These are phyloP conservation scores for Penicillium lividum DNA, from an alignment of 495 filamentous ascomycete species.

Conservation along the genomic window DNA sequence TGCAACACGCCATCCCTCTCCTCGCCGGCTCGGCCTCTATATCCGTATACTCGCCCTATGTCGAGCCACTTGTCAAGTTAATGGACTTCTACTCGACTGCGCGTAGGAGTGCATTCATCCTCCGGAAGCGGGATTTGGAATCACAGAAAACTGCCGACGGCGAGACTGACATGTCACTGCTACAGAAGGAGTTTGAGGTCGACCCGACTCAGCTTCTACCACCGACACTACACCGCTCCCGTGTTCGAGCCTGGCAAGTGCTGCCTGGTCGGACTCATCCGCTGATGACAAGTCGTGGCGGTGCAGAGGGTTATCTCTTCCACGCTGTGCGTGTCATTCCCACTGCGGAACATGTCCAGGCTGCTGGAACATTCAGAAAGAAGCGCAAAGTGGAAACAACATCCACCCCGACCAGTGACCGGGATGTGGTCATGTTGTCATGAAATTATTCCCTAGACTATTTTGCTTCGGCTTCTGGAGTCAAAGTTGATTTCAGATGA, in stretches of 20 bases:
- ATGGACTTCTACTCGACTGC: constrained; percentile 78
- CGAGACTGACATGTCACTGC: constrained; percentile 41
- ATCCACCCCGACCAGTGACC: constrained; percentile 29
- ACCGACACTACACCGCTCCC: constrained; percentile 74
- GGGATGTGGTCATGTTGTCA: constrained; percentile 36
- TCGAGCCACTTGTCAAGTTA: constrained; percentile 74
- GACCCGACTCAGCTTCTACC: constrained; percentile 82
- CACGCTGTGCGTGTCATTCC: constrained; percentile 80
- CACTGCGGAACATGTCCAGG: constrained; percentile 72
- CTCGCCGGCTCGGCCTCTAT: constrained; percentile 81
- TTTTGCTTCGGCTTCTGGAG: constrained; percentile 10
- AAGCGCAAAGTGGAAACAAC: constrained; percentile 38
- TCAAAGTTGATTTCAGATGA: constrained; percentile 8
- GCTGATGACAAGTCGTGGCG: constrained; percentile 83
- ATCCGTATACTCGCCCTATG: constrained; percentile 75
- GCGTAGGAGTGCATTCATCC: constrained; percentile 71
- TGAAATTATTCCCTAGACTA: constrained; percentile 16
- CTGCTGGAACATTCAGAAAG: constrained; percentile 70
- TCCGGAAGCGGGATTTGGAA: constrained; percentile 36
- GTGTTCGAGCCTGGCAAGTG: constrained; percentile 81
- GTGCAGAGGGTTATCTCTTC: constrained; percentile 89
- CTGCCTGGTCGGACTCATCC: constrained; percentile 91
- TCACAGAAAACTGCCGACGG: constrained; percentile 24
- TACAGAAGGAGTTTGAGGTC: constrained; percentile 72
- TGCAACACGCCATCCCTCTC: constrained; percentile 72